Percentiles rank a stretch among this genome's conserved stretches.
Evolutionary conservation across 306 rosid species (phyloP).

Genomic region (Fragaria iinumae): DNA sequence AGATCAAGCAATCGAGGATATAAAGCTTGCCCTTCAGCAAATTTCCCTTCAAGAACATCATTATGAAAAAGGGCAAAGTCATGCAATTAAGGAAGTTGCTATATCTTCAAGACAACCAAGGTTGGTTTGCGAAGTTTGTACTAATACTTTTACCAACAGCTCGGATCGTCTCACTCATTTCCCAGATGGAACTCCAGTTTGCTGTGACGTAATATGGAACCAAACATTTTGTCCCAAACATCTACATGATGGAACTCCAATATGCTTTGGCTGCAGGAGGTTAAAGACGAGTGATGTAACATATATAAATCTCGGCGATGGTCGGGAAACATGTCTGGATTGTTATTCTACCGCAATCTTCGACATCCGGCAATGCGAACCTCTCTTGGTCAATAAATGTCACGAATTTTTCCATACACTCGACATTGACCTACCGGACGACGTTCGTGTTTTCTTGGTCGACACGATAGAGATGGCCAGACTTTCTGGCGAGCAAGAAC

Average conservation of each 20-base stretch:
- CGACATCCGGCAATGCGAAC: neutral
- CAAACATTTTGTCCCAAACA: neutral
- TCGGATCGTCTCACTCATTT: neutral
- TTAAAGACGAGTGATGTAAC: neutral
- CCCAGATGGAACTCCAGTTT: neutral
- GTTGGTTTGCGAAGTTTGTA: constrained; percentile 1
- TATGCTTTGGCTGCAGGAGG: neutral
- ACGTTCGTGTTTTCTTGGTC: constrained; percentile 13
- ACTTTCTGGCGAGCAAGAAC: neutral
- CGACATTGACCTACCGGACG: neutral
- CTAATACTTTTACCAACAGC: neutral
- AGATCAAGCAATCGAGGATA: neutral
- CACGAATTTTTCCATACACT: neutral
- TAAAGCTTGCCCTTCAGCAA: neutral
- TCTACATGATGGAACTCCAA: neutral
- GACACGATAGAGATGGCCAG: neutral
- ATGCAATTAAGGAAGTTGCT: neutral
- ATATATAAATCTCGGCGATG: constrained; percentile 7
- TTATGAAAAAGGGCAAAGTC: neutral
- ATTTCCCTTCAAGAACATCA: neutral
- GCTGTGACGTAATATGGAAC: neutral
- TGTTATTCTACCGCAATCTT: constrained; percentile 2
- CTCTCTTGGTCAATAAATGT: neutral
- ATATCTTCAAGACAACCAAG: neutral
- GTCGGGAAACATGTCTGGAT: neutral